Conservation (phyloP, 2,329 filamentous ascomycete genomes). For the Xylaria sp. region DNA sequence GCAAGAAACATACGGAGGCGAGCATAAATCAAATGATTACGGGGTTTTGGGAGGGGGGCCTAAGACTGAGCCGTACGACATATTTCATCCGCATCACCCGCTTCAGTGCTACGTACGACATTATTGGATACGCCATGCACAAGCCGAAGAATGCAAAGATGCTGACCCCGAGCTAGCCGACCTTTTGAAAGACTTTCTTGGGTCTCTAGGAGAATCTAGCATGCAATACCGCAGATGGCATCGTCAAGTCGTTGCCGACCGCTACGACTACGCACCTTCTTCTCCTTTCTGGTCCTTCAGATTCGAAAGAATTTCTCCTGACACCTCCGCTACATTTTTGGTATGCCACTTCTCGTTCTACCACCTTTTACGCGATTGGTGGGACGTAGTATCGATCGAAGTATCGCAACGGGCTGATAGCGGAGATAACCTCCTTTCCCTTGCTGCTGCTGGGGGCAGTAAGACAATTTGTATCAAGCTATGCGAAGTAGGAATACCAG, state of each 20-base stretch:
- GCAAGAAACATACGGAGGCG: slow-evolving; percentile 1
- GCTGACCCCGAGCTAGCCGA: not conserved
- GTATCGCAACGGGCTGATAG: not conserved
- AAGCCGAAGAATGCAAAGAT: slow-evolving; percentile 2
- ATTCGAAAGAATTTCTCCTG: slow-evolving; percentile 15
- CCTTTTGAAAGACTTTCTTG: slow-evolving; percentile 29
- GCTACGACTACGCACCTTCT: not conserved
- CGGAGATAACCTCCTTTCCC: not conserved
- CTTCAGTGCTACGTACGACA: not conserved
- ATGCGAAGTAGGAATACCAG: slow-evolving; percentile 1
- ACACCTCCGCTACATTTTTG: slow-evolving; percentile 6
- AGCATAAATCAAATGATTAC: too few species aligned
- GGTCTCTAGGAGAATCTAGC: slow-evolving; percentile 12
- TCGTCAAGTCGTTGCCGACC: not conserved
- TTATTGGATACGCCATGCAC: slow-evolving; percentile 14
- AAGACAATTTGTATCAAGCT: slow-evolving; percentile 15
- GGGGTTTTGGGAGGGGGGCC: too few species aligned
- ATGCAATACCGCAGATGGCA: slow-evolving; percentile 10
- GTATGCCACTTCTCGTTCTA: slow-evolving; percentile 25
- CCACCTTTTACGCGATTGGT: slow-evolving; percentile 25
- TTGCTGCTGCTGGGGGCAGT: not conserved
- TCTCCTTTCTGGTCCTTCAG: not conserved
- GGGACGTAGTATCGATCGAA: not conserved
- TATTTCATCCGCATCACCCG: slow-evolving; percentile 11
- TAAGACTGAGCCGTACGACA: not conserved